Evolutionary conservation across 75 land plant species (phyloP).

Genomic region (Isoetes taiwanensis): DNA sequence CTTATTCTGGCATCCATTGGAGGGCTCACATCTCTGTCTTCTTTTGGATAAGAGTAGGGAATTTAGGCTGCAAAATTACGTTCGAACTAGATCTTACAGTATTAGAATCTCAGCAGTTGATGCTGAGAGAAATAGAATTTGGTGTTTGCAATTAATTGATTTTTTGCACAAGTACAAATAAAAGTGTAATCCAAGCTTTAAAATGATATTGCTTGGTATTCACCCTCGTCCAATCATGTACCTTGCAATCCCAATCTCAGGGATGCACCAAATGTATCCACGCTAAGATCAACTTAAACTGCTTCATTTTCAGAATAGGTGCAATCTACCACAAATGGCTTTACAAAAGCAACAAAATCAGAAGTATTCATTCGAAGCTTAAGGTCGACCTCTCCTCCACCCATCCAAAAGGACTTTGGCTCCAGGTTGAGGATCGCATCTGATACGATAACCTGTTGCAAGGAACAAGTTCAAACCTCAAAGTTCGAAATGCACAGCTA

Average conservation of each 20-base stretch:
- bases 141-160: no score
- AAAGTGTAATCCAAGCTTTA: no score
- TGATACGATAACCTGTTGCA: slow-evolving; percentile 71
- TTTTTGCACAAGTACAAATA: no score
- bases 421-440: slow-evolving; percentile 71
- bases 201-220: no score
- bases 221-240: not conserved
- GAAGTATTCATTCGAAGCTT: slow-evolving; percentile 79
- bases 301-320: slow-evolving; percentile 12
- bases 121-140: no score
- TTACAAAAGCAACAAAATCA: slow-evolving; percentile 47
- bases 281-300: no score
- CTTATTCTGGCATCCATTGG: no score
- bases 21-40: no score
- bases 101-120: no score
- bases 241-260: not conserved
- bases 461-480: not conserved
- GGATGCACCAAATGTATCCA: not conserved
- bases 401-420: slow-evolving; percentile 90
- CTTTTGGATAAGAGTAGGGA: no score
- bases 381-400: slow-evolving; percentile 88
- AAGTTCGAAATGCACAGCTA: not conserved
- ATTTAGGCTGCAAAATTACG: no score
- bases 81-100: no score
- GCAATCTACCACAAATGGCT: slow-evolving; percentile 75